Evolutionary conservation across 1,284 basidiomycete species (phyloP).

Genomic region (Flammula alnicola): DNA sequence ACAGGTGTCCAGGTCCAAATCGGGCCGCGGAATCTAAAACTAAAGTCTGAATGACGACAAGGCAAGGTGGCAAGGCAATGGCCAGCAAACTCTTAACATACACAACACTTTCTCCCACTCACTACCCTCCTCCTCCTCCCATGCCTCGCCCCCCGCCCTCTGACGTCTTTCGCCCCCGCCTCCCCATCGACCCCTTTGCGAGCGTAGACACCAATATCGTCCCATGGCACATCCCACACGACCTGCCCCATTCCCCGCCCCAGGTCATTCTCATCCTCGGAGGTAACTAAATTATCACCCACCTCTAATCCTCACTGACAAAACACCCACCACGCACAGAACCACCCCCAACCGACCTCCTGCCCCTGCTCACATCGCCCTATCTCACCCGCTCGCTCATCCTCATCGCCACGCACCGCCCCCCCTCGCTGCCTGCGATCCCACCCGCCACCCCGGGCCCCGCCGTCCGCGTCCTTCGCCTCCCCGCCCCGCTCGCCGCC

Average conservation of each 20-base stretch:
- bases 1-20: no score
- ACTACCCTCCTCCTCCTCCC: no score
- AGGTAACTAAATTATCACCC: constrained; percentile 34
- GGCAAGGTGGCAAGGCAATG: no score
- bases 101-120: no score
- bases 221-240: constrained; percentile 34
- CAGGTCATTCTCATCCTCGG: constrained; percentile 57
- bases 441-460: constrained; percentile 16
- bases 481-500: constrained; percentile 45
- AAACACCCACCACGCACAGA: constrained; percentile 24
- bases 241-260: constrained; percentile 32
- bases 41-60: no score
- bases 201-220: constrained; percentile 40
- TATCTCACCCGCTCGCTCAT: constrained; percentile 50
- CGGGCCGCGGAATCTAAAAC: no score
- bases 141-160: constrained; percentile 20
- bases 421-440: constrained; percentile 33
- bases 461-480: constrained; percentile 45
- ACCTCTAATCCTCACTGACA: background rate
- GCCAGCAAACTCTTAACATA: no score
- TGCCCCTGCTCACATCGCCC: constrained; percentile 48
- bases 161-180: constrained; percentile 51
- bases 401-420: constrained; percentile 53
- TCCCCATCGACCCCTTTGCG: constrained; percentile 55
- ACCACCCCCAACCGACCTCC: constrained; percentile 46